Conservation (phyloP, 768 basidiomycete species). For the Hemileccinum impolitum region DNA sequence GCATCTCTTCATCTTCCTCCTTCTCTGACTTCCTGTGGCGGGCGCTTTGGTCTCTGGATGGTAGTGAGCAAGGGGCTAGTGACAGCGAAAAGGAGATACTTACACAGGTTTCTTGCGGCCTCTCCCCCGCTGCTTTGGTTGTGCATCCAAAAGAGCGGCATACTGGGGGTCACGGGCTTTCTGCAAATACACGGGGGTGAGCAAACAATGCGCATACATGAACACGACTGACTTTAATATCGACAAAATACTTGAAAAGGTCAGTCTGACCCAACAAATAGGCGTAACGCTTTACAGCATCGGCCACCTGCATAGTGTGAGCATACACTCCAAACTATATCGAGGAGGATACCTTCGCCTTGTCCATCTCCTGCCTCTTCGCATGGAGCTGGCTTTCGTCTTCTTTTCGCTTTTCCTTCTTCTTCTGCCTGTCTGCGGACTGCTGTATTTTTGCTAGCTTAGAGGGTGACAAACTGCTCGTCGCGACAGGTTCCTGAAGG, state of each 20-base stretch:
- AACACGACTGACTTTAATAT: slow-evolving; percentile 72
- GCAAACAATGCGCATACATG: not conserved
- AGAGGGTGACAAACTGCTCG: slow-evolving; percentile 26
- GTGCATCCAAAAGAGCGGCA: slow-evolving; percentile 81
- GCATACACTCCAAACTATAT: not conserved
- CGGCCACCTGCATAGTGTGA: slow-evolving; percentile 59
- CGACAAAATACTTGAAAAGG: slow-evolving; percentile 96
- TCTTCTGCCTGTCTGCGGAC: slow-evolving; percentile 38
- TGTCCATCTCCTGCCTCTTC: slow-evolving; percentile 83
- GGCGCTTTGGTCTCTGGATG: slow-evolving; percentile 61
- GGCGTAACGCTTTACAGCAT: slow-evolving; percentile 94
- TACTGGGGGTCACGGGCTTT: slow-evolving; percentile 91
- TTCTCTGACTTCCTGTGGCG: slow-evolving; percentile 96
- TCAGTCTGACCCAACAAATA: slow-evolving; percentile 99
- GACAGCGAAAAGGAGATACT: slow-evolving; percentile 23
- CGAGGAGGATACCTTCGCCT: slow-evolving; percentile 64
- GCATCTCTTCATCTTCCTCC: slow-evolving; percentile 94
- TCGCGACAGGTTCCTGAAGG: slow-evolving; percentile 18
- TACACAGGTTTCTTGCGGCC: slow-evolving; percentile 81
- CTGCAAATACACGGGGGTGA: slow-evolving; percentile 36
- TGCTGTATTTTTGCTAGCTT: slow-evolving; percentile 37
- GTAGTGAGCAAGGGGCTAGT: slow-evolving; percentile 3
- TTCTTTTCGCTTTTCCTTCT: slow-evolving; percentile 57
- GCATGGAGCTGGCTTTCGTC: slow-evolving; percentile 67
- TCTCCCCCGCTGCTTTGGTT: slow-evolving; percentile 80